Base-by-base conservation (phyloP, 192 early-diverging fungal species). In the Umbelopsis sp. region DNA sequence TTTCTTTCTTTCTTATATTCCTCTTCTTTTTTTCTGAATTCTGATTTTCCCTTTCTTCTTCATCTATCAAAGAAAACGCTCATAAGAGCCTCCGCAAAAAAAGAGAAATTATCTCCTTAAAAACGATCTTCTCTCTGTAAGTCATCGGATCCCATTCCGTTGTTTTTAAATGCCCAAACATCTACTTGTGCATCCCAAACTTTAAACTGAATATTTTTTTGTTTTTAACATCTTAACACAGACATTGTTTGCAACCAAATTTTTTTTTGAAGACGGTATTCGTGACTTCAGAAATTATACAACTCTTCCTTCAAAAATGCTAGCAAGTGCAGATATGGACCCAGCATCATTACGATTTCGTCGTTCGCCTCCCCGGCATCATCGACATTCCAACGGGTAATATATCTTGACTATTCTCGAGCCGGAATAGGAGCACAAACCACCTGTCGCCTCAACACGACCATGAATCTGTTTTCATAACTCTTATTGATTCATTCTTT, bases 1-100 rank as follows among this genome's bases (percentile, higher is more conserved):
- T 61, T 61, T 61, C 30, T 61, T 25, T 61, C 55, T 61, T 61
- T 61, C 33, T 53, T 13, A 61, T 33, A 15, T 61, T 61, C 35
- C 25, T 13, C 25, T 61, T 61, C n/a, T n/a, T 15, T 27, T 16
- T 10, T 35, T 30, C 25, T 35, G 4, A 35, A 33, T 33, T 15
- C 16, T 18, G 27, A 16, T 22, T 30, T 16, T 15, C 16, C 16
- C 18, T 23, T 5, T 61, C 55, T 5, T 61, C 55, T 61, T 61
- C 18, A 61, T 61, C 20, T 10, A 4, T 49, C 46, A 41, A 10
- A 41, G 37, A 41, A 41, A 41, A 41, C 37, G 10, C 37, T 41
- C 37, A 41, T 10, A 41, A 41, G 48, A 49, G 48, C 48, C 48
- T 41, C 37, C 37, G 37, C 37, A 41, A 41, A 41, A 10, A 41